Evolutionary conservation across 2,329 filamentous ascomycete genomes (phyloP), one percentile per base, ranked within the genome.

Genomic region (Geosmithia putterillii): DNA sequence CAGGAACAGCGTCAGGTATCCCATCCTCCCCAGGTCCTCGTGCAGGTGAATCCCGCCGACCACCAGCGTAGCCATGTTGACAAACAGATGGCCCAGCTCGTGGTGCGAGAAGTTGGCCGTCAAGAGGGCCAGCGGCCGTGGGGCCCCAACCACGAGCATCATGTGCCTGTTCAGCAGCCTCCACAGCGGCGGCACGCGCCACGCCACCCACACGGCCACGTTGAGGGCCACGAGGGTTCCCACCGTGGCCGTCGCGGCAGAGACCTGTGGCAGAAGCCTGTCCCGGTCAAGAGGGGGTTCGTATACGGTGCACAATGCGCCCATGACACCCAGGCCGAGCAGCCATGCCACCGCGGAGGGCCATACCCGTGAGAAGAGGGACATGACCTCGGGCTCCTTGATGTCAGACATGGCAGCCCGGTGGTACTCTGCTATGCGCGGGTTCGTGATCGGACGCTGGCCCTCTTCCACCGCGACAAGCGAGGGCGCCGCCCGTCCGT

Each of bases 21-120:
- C 70, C 14, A 73, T 80, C 10, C 83, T 71, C 10, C 81, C 83
- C 21, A 86, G 63, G 51, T 86, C 80, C 47, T 86, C 79, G 60
- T 86, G 81, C 28, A 86, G 65, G 2, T 71, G 67, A 9, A 73
- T 72, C 20, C 83, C 86, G 17, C 87, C 67, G 53, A 85, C 65
- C 66, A 71, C 81, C 4, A 90, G 65, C 36, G 73, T 64, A 8
- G 71, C 51, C 73, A 85, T 79, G 61, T 90, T 90, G 37, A 69
- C 56, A 20, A 68, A 46, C 34, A 85, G 57, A 58, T 92, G 86
- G 40, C 59, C 53, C 17, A 79, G 50, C 3, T 60, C 63, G 43
- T 83, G 74, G 63, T 92, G 86, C 18, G 79, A 83, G 63, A 88
- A 85, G 41, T 76, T 64, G 50, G 76, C 76, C 28, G 76, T 75